Evolutionary conservation across 225 moss, liverwort and hornwort species (phyloP).

Genomic region (Anthoceros angustus): DNA sequence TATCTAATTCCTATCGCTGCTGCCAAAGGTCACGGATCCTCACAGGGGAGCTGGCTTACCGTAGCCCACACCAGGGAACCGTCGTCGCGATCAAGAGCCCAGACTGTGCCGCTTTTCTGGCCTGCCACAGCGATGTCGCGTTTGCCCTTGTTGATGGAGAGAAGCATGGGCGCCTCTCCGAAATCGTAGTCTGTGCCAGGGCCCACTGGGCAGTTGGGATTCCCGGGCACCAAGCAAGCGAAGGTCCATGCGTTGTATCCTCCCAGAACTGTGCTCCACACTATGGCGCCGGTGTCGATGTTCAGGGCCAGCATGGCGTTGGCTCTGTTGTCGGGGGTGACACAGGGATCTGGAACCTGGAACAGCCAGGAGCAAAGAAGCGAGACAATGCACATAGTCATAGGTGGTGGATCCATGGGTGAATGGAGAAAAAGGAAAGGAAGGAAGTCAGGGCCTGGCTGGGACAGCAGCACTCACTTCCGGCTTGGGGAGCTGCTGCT

Average conservation of each 20-base stretch:
- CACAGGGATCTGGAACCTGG: conserved; percentile 10
- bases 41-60: neutral
- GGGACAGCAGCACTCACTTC: no score
- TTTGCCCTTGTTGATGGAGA: neutral
- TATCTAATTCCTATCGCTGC: no score
- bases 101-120: conserved; percentile 11
- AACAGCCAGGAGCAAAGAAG: no score
- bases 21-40: neutral
- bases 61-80: conserved; percentile 7
- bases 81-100: conserved; percentile 7
- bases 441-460: neutral
- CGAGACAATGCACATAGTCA: no score
- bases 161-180: conserved; percentile 11
- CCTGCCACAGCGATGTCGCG: conserved; percentile 6
- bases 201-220: conserved; percentile 9
- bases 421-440: no score
- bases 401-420: no score
- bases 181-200: conserved; percentile 12
- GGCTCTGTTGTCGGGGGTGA: neutral
- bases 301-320: conserved; percentile 10
- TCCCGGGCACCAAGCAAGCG: conserved; percentile 2
- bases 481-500: neutral
- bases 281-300: conserved; percentile 5
- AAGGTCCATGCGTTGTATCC: conserved; percentile 7
- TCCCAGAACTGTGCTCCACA: conserved; percentile 8